These are phyloP conservation scores for Termitomyces sp. DNA, from an alignment of 768 basidiomycete species.

Conservation along the genomic window DNA sequence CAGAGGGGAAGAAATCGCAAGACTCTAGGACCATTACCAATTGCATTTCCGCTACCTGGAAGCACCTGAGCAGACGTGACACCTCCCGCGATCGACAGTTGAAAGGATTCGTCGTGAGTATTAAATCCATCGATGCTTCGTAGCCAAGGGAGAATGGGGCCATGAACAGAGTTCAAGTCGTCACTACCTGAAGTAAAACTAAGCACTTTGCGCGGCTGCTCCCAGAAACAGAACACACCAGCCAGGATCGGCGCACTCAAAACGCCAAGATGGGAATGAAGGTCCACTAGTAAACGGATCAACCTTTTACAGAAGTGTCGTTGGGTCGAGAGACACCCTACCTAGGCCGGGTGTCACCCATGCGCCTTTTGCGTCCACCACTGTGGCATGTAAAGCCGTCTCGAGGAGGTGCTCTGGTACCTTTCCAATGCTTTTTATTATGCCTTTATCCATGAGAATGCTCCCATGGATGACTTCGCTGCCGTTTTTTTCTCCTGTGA, in stretches of 20 bases:
- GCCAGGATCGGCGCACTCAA: constrained; percentile 57
- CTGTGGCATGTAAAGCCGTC: constrained; percentile 40
- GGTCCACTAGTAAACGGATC: constrained; percentile 48
- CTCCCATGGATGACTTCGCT: constrained; percentile 58
- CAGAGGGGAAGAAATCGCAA: neutral
- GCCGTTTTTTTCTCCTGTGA: constrained; percentile 57
- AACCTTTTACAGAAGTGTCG: constrained; percentile 15
- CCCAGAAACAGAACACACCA: constrained; percentile 19
- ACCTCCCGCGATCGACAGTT: constrained; percentile 78
- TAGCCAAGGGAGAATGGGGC: constrained; percentile 73
- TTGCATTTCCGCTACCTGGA: constrained; percentile 73
- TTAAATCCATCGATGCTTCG: constrained; percentile 83
- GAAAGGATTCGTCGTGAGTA: constrained; percentile 77
- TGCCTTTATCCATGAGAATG: constrained; percentile 63
- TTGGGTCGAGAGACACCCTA: constrained; percentile 18
- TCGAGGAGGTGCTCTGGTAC: constrained; percentile 37
- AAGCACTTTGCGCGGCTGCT: constrained; percentile 5
- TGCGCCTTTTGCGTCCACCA: constrained; percentile 57
- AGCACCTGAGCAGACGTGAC: constrained; percentile 83
- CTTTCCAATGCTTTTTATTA: constrained; percentile 57
- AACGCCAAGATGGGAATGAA: constrained; percentile 81
- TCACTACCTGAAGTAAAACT: constrained; percentile 30
- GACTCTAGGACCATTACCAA: constrained; percentile 42
- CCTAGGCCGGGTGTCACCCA: constrained; percentile 71
- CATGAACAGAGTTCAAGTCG: constrained; percentile 65